Conservation (phyloP, 345 rosid genomes). For the Fremontodendron californicum region DNA sequence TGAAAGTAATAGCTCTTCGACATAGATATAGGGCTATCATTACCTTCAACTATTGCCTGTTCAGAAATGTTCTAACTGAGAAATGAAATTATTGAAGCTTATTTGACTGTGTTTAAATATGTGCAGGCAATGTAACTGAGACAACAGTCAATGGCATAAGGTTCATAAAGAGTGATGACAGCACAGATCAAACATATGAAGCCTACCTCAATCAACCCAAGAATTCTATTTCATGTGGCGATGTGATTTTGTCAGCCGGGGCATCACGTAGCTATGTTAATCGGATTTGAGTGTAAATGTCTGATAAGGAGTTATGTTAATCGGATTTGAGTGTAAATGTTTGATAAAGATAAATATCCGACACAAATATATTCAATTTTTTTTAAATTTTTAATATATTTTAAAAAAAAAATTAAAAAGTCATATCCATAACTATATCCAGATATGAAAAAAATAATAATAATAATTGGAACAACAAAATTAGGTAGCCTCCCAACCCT, state of each 20-base stretch:
- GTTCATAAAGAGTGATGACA: conserved; percentile 52
- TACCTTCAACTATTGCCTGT: neutral
- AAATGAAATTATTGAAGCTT: neutral
- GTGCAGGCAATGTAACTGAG: conserved; percentile 36
- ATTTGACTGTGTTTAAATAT: neutral
- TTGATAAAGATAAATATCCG: too few relatives aligned
- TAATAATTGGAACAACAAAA: too few relatives aligned
- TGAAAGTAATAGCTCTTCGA: neutral
- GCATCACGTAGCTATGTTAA: too few relatives aligned
- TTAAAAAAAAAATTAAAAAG: too few relatives aligned
- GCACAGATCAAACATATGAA: conserved; percentile 36
- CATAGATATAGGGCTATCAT: neutral
- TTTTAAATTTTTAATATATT: too few relatives aligned
- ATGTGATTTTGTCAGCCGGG: conserved; percentile 70
- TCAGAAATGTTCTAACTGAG: neutral
- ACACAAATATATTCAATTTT: too few relatives aligned
- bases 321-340: too few relatives aligned
- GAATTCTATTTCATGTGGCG: conserved; percentile 32
- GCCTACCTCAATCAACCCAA: conserved; percentile 42
- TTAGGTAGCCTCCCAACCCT: conserved; percentile 72
- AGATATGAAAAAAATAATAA: too few relatives aligned
- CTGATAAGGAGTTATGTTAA: too few relatives aligned
- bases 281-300: too few relatives aligned
- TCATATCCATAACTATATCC: too few relatives aligned
- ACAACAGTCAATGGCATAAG: conserved; percentile 45